Percentiles rank a stretch among this genome's conserved stretches.
phyloP scores from a whole-genome alignment of 805 yeast genomes.

The Pichia paraexigua region DNA sequence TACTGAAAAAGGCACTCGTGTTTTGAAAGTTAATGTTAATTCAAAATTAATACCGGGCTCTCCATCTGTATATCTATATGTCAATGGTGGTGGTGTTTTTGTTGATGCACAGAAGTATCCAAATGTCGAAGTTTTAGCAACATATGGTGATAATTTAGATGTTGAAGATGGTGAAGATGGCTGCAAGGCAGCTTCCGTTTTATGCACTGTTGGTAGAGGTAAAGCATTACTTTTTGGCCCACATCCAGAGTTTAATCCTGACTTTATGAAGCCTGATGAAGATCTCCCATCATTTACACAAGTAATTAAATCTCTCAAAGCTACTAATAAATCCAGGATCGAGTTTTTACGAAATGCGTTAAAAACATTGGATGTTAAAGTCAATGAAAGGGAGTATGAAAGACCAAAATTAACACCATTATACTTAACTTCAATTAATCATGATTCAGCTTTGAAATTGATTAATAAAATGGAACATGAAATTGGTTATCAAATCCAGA shows the following conservation, averaged over 20 bases:
- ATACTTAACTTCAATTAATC: constrained; percentile 38
- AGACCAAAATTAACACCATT: constrained; percentile 68
- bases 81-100: constrained; percentile 88
- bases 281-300: constrained; percentile 20
- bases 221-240: constrained; percentile 70
- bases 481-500: constrained; percentile 32
- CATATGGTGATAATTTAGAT: constrained; percentile 49
- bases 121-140: constrained; percentile 66
- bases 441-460: constrained; percentile 26
- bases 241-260: constrained; percentile 80
- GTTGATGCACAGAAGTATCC: constrained; percentile 57
- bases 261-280: constrained; percentile 31
- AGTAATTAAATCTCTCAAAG: constrained; percentile 35
- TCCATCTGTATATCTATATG: constrained; percentile 38
- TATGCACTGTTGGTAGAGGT: constrained; percentile 66
- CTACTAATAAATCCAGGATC: constrained; percentile 41
- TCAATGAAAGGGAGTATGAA: constrained; percentile 42
- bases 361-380: constrained; percentile 55
- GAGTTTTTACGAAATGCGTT: constrained; percentile 52
- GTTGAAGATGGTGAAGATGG: constrained; percentile 31
- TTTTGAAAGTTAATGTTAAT: constrained; percentile 40
- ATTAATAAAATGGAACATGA: constrained; percentile 25
- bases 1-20: constrained; percentile 66
- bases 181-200: constrained; percentile 61
- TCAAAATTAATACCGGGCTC: constrained; percentile 25